phyloP scores from a whole-genome alignment of 345 rosid genomes.

The Ceriops zippeliana region DNA sequence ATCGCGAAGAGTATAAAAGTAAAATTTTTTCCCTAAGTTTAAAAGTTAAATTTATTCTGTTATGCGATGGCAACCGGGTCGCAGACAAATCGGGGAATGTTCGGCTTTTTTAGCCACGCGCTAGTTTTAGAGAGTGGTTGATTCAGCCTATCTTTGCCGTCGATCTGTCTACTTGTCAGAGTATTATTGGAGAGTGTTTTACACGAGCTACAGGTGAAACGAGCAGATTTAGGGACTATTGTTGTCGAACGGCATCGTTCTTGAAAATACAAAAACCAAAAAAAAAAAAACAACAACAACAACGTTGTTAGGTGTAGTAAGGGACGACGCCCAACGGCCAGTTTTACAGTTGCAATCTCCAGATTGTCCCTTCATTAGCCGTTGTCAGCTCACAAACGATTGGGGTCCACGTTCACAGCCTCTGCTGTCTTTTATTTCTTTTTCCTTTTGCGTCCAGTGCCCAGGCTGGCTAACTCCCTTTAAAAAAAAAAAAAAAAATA shows the following conservation, averaged over 20 bases:
- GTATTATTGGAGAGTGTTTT: not conserved
- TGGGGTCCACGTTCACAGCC: constrained; percentile 7
- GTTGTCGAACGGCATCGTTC: too few relatives aligned
- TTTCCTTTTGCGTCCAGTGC: too few relatives aligned
- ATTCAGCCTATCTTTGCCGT: not conserved
- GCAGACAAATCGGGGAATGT: constrained; percentile 3
- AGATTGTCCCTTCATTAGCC: constrained; percentile 14
- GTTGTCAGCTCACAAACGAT: not conserved
- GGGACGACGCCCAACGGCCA: too few relatives aligned
- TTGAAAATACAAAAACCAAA: too few relatives aligned
- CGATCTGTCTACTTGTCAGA: not conserved
- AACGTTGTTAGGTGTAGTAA: too few relatives aligned
- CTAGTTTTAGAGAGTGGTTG: not conserved
- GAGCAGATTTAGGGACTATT: not conserved
- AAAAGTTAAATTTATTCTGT: too few relatives aligned
- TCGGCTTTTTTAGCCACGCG: not conserved
- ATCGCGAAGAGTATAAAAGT: not conserved
- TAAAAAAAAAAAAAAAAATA: too few relatives aligned
- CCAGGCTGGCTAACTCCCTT: too few relatives aligned
- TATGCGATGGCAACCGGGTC: too few relatives aligned
- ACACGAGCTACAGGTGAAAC: not conserved
- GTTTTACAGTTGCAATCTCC: constrained; percentile 15
- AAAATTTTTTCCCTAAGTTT: not conserved
- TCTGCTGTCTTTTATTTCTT: too few relatives aligned
- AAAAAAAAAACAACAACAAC: too few relatives aligned